phyloP scores from a whole-genome alignment of 2,329 filamentous ascomycete genomes.

The Drechslerella coelobrocha region DNA sequence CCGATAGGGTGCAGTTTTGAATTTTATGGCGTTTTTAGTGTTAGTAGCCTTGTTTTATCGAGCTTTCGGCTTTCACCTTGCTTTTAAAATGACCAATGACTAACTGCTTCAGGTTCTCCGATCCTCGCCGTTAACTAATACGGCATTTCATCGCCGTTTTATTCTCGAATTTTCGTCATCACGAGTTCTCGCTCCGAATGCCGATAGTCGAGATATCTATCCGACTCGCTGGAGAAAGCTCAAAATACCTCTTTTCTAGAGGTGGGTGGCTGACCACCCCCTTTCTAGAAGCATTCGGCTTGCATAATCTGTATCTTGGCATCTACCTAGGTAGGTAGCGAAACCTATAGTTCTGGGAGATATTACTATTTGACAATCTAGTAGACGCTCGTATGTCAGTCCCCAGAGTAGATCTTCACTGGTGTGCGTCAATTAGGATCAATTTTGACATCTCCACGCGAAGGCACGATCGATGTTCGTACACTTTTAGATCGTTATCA shows the following conservation, averaged over 20 bases:
- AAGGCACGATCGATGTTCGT: too few relatives aligned
- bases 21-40: background rate
- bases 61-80: too few relatives aligned
- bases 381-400: too few relatives aligned
- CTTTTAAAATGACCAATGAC: too few relatives aligned
- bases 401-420: too few relatives aligned
- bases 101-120: too few relatives aligned
- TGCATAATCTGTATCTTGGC: slow-evolving; percentile 1
- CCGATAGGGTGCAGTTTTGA: background rate
- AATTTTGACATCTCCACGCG: too few relatives aligned
- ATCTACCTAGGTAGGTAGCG: background rate
- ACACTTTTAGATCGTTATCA: background rate
- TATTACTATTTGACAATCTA: background rate
- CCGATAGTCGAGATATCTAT: background rate
- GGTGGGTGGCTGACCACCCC: background rate
- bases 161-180: background rate
- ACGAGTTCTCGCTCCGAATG: background rate
- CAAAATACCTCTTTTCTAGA: too few relatives aligned
- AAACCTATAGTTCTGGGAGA: background rate
- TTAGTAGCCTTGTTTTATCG: background rate
- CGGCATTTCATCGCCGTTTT: slow-evolving; percentile 3
- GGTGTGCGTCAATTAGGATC: too few relatives aligned
- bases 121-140: background rate
- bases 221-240: too few relatives aligned
- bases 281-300: slow-evolving; percentile 4